Evolutionary conservation across 2,329 filamentous ascomycete genomes (phyloP).

Genomic region (Botrytis cinerea): DNA sequence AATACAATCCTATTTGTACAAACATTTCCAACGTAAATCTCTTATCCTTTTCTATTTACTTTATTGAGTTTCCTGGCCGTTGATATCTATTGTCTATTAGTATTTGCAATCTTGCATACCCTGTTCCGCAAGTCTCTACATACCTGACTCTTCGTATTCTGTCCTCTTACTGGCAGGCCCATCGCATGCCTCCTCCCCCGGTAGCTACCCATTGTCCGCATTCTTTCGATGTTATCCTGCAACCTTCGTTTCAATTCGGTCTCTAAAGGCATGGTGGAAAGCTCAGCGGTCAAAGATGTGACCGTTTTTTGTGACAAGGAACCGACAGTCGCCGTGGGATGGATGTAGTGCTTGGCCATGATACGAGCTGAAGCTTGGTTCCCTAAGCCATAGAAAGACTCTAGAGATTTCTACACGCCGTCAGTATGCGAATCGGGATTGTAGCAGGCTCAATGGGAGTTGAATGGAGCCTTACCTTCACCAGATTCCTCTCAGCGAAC

Average conservation of each 20-base stretch:
- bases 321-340: conserved; percentile 78
- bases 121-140: conserved; percentile 22
- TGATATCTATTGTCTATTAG: conserved; percentile 48
- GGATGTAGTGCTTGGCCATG: conserved; percentile 86
- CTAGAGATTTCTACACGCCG: conserved; percentile 65
- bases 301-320: conserved; percentile 74
- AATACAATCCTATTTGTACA: conserved; percentile 16
- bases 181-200: conserved; percentile 89
- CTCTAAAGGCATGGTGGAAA: conserved; percentile 91
- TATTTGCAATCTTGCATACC: not conserved
- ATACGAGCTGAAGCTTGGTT: conserved; percentile 68
- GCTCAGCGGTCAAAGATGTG: conserved; percentile 77
- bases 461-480: conserved; percentile 62
- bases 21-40: conserved; percentile 13
- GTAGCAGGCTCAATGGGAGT: not conserved
- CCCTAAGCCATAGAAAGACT: conserved; percentile 85
- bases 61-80: conserved; percentile 64
- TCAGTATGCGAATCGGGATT: conserved; percentile 3
- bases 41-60: conserved; percentile 51
- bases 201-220: conserved; percentile 91
- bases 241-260: conserved; percentile 79
- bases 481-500: conserved; percentile 80
- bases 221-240: conserved; percentile 78
- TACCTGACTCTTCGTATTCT: conserved; percentile 79
- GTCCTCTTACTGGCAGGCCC: conserved; percentile 86